Evolutionary conservation across 2,329 filamentous ascomycete species (phyloP).

Genomic region (Diaporthe aspalathi): DNA sequence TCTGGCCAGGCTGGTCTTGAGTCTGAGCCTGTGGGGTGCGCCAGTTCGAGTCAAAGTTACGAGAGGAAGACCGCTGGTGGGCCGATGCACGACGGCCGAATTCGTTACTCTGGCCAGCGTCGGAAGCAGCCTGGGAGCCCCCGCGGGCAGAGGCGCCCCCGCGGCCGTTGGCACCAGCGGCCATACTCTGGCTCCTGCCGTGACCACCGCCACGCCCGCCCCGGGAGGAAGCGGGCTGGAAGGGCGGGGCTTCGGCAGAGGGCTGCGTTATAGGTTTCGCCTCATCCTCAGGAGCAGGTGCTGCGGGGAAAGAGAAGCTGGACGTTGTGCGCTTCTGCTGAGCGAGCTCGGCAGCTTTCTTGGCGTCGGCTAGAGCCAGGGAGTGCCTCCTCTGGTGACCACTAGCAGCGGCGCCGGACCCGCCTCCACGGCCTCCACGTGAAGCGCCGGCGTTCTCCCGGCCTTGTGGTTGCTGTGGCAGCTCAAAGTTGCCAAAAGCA

Average conservation of each 20-base stretch:
- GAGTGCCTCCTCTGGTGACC: constrained; percentile 96
- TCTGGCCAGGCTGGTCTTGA: constrained; percentile 58
- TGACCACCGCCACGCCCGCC: constrained; percentile 70
- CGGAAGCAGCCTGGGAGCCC: constrained; percentile 65
- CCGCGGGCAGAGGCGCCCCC: constrained; percentile 74
- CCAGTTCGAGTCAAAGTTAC: constrained; percentile 99
- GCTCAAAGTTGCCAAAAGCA: constrained; percentile 82
- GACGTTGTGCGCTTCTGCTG: constrained; percentile 96
- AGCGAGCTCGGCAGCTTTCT: constrained; percentile 95
- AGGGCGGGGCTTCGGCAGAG: constrained; percentile 53
- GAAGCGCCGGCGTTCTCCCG: constrained; percentile 73
- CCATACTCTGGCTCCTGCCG: constrained; percentile 92
- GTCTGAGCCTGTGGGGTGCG: constrained; percentile 86
- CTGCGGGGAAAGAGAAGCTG: constrained; percentile 92
- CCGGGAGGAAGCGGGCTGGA: constrained; percentile 58
- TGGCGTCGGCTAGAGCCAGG: constrained; percentile 92
- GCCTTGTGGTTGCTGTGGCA: constrained; percentile 64
- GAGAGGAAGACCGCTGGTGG: constrained; percentile 84
- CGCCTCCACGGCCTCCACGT: constrained; percentile 77
- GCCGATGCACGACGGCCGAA: constrained; percentile 83
- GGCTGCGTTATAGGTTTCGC: constrained; percentile 53
- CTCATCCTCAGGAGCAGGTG: constrained; percentile 70
- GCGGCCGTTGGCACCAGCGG: constrained; percentile 72
- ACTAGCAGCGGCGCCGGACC: constrained; percentile 69
- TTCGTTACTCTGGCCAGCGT: constrained; percentile 65